Percentiles rank a stretch among this genome's conserved stretches.
phyloP scores from a whole-genome alignment of 345 rosid genomes.

The Viola odorata region DNA sequence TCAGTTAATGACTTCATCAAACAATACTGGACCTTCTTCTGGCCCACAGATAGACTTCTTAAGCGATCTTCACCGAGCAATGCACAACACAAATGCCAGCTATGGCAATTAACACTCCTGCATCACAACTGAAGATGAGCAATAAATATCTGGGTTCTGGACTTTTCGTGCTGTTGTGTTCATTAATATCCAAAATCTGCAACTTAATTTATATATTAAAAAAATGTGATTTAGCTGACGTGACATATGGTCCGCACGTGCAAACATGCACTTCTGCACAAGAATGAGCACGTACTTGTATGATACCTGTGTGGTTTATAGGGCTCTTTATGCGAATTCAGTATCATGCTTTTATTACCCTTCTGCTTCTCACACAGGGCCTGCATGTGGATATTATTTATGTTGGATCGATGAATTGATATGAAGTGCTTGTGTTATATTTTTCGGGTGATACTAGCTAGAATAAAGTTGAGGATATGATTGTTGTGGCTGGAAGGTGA shows the following conservation, averaged over 20 bases:
- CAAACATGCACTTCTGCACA: background rate
- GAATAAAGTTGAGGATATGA: too few relatives aligned
- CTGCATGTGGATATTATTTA: too few relatives aligned
- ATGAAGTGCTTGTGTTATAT: too few relatives aligned
- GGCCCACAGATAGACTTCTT: constrained; percentile 51
- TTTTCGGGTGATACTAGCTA: too few relatives aligned
- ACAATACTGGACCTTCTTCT: constrained; percentile 28
- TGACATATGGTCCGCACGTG: background rate
- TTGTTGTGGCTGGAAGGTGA: too few relatives aligned
- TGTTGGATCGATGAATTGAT: too few relatives aligned
- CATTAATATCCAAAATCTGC: background rate
- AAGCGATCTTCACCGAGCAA: constrained; percentile 48
- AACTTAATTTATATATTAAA: background rate
- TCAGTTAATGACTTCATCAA: constrained; percentile 35
- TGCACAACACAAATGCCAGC: constrained; percentile 28
- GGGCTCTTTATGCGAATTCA: too few relatives aligned
- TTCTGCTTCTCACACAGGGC: too few relatives aligned
- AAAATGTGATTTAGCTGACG: constrained; percentile 1
- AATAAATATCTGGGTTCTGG: background rate
- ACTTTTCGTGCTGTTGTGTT: background rate
- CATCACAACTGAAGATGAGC: background rate
- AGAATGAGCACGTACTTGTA: background rate
- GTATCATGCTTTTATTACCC: too few relatives aligned
- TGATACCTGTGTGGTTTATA: background rate
- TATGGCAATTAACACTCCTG: constrained; percentile 19